phyloP scores from a whole-genome alignment of 148 eudicot genomes.

The Rhododendron ferrugineum region DNA sequence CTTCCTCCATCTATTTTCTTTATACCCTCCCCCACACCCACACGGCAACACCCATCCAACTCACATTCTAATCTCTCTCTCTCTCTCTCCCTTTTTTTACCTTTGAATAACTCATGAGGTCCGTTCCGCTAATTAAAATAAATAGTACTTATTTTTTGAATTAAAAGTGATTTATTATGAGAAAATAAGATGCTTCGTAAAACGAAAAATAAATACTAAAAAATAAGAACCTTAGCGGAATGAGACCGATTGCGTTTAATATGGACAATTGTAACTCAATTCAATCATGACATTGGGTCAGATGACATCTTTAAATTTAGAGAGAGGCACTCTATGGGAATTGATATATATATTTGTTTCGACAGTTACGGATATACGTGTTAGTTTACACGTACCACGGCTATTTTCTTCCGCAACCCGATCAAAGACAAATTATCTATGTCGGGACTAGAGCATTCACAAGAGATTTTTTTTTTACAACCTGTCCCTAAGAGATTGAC shows the following conservation, averaged over 20 bases:
- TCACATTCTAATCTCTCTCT: neutral
- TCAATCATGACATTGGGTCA: neutral
- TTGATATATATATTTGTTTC: too few species aligned
- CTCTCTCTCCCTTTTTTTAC: neutral
- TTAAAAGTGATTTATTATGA: too few species aligned
- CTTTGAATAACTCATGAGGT: neutral
- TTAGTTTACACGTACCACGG: too few species aligned
- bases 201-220: too few species aligned
- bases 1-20: neutral
- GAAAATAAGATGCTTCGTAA: rapidly evolving
- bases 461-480: too few species aligned
- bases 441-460: neutral
- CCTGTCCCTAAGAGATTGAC: neutral
- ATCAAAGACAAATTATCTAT: too few species aligned
- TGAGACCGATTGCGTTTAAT: neutral
- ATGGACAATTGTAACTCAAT: neutral
- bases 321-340: neutral
- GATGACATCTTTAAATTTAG: neutral
- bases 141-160: too few species aligned
- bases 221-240: too few species aligned
- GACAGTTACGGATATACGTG: too few species aligned
- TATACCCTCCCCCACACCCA: neutral
- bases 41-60: neutral
- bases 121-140: too few species aligned
- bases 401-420: too few species aligned